A percentile compares a stretch with the other conserved stretches of the same genome.
phyloP scores from a whole-genome alignment of 345 rosid genomes.

The Hibiscus tridactylites region DNA sequence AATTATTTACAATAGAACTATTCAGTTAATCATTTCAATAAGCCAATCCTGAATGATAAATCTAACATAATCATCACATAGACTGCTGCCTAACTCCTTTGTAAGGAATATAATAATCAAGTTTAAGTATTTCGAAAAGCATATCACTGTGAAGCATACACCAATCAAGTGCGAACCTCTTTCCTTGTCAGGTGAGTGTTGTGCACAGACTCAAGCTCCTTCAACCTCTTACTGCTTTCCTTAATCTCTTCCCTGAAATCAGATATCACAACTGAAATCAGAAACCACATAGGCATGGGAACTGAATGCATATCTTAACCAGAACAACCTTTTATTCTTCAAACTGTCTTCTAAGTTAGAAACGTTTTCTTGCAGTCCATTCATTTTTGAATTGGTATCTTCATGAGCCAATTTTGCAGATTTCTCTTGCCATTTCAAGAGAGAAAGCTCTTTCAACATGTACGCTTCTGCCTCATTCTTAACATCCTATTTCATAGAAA shows the following conservation, averaged over 20 bases:
- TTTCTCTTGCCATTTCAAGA: constrained; percentile 91
- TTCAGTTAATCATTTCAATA: background rate
- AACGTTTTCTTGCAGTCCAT: constrained; percentile 42
- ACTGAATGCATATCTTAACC: constrained; percentile 4
- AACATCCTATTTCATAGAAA: constrained; percentile 48
- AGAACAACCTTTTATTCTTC: constrained; percentile 52
- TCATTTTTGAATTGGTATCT: constrained; percentile 52
- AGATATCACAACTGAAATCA: background rate
- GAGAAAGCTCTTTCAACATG: constrained; percentile 85
- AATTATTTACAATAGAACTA: constrained; percentile 18
- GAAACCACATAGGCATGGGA: background rate
- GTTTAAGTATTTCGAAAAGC: constrained; percentile 1
- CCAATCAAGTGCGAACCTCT: constrained; percentile 51
- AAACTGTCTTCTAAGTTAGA: constrained; percentile 61
- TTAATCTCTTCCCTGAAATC: constrained; percentile 65
- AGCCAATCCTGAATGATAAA: background rate
- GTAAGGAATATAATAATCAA: background rate
- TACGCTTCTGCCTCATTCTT: constrained; percentile 92
- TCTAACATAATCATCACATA: background rate
- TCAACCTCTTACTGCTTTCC: constrained; percentile 49
- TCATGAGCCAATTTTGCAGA: constrained; percentile 74
- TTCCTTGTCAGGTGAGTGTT: constrained; percentile 59
- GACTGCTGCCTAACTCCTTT: background rate
- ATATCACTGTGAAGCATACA: constrained; percentile 11
- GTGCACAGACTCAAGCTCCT: constrained; percentile 74